These are phyloP conservation scores for Pseudohalonectria lignicola DNA, from an alignment of 2,329 filamentous ascomycete species.

Conservation along the genomic window DNA sequence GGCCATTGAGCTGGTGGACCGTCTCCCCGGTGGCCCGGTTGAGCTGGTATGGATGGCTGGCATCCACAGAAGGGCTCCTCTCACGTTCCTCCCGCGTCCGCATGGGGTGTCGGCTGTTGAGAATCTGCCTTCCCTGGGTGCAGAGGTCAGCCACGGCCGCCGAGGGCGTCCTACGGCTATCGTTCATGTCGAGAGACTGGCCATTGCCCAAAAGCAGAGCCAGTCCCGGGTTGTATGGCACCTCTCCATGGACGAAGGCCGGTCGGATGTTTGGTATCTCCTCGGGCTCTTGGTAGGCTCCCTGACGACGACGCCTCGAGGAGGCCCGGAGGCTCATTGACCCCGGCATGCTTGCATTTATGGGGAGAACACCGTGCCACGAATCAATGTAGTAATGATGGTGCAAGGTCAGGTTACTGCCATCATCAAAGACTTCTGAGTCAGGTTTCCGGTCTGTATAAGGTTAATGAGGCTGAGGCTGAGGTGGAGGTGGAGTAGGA, in stretches of 20 bases:
- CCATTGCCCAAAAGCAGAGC: constrained; percentile 1
- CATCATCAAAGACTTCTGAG: no score
- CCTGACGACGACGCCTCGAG: no score
- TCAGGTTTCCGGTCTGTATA: no score
- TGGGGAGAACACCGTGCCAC: no score
- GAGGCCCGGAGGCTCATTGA: no score
- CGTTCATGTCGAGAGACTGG: constrained; percentile 11
- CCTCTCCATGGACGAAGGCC: constrained; percentile 10
- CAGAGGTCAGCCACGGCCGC: constrained; percentile 6
- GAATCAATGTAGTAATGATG: no score
- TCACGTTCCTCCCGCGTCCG: background rate
- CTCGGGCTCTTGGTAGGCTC: constrained; percentile 14
- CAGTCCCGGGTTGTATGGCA: constrained; percentile 14
- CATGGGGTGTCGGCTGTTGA: background rate
- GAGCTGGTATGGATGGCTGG: background rate
- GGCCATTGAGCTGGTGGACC: background rate
- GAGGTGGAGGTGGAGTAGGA: no score
- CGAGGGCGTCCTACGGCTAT: constrained; percentile 7
- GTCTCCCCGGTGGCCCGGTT: background rate
- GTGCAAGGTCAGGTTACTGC: no score
- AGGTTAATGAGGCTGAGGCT: no score
- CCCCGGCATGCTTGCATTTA: no score
- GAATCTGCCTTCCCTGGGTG: constrained; percentile 5
- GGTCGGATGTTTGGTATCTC: constrained; percentile 6
- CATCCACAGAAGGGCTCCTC: background rate